phyloP scores from a whole-genome alignment of 495 filamentous ascomycete species.

The Lophiotrema nucula region DNA sequence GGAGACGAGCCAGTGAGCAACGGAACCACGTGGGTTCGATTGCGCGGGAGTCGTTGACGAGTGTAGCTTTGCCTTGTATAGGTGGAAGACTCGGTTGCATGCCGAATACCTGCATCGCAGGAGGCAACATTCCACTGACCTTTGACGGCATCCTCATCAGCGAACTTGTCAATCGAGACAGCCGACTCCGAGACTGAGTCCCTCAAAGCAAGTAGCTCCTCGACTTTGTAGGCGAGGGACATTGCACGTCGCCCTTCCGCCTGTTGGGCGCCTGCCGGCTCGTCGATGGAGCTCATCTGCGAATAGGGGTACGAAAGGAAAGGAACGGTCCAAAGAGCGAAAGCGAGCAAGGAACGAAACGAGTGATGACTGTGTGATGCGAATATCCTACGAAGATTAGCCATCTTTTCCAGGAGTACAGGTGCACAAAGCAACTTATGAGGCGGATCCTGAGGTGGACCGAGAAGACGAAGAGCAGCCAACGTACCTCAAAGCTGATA shows the following conservation, averaged over 20 bases:
- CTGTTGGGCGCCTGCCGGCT: neutral
- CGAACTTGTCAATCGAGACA: constrained; percentile 56
- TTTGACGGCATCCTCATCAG: constrained; percentile 72
- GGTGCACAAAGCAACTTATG: too few species aligned
- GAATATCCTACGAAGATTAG: constrained; percentile 24
- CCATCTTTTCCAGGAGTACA: neutral
- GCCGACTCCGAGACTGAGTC: constrained; percentile 39
- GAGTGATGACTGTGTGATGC: constrained; percentile 28
- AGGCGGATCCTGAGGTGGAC: neutral
- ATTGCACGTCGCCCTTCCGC: constrained; percentile 1
- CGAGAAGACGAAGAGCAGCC: neutral
- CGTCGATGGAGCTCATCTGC: neutral
- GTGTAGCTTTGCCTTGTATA: too few species aligned
- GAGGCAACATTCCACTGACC: constrained; percentile 32
- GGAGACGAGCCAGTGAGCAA: too few species aligned
- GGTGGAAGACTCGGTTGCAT: too few species aligned
- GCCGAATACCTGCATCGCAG: too few species aligned
- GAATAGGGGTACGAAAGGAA: too few species aligned
- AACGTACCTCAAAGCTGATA: constrained; percentile 26
- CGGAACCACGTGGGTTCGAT: too few species aligned
- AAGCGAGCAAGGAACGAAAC: constrained; percentile 16
- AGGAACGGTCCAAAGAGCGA: constrained; percentile 1
- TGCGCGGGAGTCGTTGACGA: too few species aligned
- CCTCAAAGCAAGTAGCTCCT: constrained; percentile 38
- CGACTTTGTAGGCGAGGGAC: constrained; percentile 34